Evolutionary conservation across 495 filamentous ascomycete species (phyloP).

Genomic region (Daldinia vernicosa): DNA sequence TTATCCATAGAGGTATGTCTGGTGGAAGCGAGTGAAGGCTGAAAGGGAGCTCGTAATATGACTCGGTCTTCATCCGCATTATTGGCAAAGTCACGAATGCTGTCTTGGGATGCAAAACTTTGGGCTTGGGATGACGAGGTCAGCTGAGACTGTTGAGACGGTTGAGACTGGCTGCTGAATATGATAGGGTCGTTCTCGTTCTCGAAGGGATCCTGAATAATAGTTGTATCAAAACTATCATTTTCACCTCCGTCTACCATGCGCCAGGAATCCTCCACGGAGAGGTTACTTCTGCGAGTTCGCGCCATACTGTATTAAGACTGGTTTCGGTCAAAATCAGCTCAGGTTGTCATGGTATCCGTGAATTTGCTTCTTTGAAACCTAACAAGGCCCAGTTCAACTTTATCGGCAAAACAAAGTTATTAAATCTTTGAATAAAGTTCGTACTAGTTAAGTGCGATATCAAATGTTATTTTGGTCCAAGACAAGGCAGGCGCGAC

Average conservation of each 20-base stretch:
- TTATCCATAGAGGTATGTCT: conserved; percentile 49
- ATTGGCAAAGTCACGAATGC: conserved; percentile 53
- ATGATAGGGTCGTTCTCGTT: conserved; percentile 52
- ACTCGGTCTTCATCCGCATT: conserved; percentile 57
- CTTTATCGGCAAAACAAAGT: neutral
- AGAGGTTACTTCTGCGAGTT: conserved; percentile 32
- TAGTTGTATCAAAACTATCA: conserved; percentile 59
- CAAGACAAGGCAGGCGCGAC: conserved; percentile 20
- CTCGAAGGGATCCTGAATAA: conserved; percentile 49
- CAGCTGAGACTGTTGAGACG: conserved; percentile 40
- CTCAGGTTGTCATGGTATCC: conserved; percentile 20
- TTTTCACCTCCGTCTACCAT: conserved; percentile 61
- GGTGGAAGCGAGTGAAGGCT: conserved; percentile 53
- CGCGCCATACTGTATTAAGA: conserved; percentile 26
- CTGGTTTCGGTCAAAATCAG: conserved; percentile 3
- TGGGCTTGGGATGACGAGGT: conserved; percentile 44
- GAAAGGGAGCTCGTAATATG: conserved; percentile 55
- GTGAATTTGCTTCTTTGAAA: neutral
- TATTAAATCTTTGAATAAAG: neutral
- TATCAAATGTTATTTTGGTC: neutral
- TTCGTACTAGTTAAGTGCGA: neutral
- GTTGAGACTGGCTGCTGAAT: conserved; percentile 53
- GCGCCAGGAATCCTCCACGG: conserved; percentile 59
- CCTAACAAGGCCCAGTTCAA: neutral
- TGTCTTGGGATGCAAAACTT: conserved; percentile 56